Evolutionary conservation across 1,284 basidiomycete genomes (phyloP).

Genomic region (Entoloma clypeatum): DNA sequence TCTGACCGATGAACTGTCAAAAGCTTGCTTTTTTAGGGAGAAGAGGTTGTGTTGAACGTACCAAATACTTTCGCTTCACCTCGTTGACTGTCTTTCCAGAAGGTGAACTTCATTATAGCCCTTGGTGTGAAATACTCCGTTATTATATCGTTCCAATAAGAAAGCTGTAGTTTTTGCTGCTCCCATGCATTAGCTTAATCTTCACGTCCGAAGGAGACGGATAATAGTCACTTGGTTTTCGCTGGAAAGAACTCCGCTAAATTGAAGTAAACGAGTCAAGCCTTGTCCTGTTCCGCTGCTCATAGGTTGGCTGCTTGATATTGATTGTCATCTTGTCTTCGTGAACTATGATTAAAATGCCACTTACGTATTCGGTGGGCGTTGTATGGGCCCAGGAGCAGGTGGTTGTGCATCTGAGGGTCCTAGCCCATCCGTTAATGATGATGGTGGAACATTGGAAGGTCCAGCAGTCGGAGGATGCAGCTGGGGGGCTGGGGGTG

Average conservation of each 20-base stretch:
- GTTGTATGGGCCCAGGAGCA: slow-evolving; percentile 11
- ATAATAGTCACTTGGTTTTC: slow-evolving; percentile 46
- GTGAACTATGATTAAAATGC: slow-evolving; percentile 1
- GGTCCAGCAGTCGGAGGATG: no score
- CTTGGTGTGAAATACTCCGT: slow-evolving; percentile 62
- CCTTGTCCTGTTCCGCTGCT: slow-evolving; percentile 56
- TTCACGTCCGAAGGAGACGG: slow-evolving; percentile 6
- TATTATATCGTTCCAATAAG: slow-evolving; percentile 62
- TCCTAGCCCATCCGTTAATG: no score
- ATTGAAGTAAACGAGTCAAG: slow-evolving; percentile 55
- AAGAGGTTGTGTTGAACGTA: slow-evolving; percentile 24
- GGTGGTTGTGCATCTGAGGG: slow-evolving; percentile 14
- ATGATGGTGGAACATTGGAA: slow-evolving; percentile 10
- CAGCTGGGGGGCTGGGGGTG: slow-evolving; percentile 14
- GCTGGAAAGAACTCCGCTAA: slow-evolving; percentile 56
- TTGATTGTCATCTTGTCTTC: no score
- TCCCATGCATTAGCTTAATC: slow-evolving; percentile 3
- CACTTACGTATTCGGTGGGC: slow-evolving; percentile 17
- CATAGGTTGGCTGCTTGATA: slow-evolving; percentile 19
- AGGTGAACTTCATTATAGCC: slow-evolving; percentile 66
- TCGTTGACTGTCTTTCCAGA: slow-evolving; percentile 76
- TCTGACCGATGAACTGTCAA: slow-evolving; percentile 38
- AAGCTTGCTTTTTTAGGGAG: slow-evolving; percentile 9
- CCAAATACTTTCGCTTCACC: slow-evolving; percentile 78
- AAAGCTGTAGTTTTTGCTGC: slow-evolving; percentile 52